Conservation (phyloP, 2,329 filamentous ascomycete species). For the Clarireedia hainanense region DNA sequence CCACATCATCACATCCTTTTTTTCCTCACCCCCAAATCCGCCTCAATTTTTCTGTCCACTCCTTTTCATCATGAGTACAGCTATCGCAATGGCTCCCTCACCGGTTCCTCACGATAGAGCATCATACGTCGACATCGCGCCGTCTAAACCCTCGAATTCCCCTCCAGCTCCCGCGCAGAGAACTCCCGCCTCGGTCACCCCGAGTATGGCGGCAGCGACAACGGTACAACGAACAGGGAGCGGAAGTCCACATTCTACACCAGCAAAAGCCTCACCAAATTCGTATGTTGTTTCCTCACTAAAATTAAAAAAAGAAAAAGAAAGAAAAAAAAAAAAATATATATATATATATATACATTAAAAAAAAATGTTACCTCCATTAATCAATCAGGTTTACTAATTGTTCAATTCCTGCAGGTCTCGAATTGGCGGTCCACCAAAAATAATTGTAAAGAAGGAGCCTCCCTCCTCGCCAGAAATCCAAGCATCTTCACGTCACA, state of each 20-base stretch:
- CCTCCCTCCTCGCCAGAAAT: slow-evolving; percentile 73
- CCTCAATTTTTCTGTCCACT: slow-evolving; percentile 1
- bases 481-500: slow-evolving; percentile 57
- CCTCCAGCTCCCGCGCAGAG: slow-evolving; percentile 26
- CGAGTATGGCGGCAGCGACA: slow-evolving; percentile 33
- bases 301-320: too few relatives aligned
- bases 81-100: slow-evolving; percentile 61
- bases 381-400: slow-evolving; percentile 8
- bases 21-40: neutral
- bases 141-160: slow-evolving; percentile 26
- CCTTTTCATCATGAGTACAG: slow-evolving; percentile 51
- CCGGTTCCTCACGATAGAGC: slow-evolving; percentile 58
- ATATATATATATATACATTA: too few relatives aligned
- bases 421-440: slow-evolving; percentile 52
- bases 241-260: slow-evolving; percentile 43
- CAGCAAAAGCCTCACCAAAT: slow-evolving; percentile 50
- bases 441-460: slow-evolving; percentile 95
- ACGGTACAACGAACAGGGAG: slow-evolving; percentile 41
- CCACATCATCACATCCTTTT: neutral
- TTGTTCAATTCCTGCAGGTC: slow-evolving; percentile 33
- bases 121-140: slow-evolving; percentile 44
- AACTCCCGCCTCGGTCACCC: slow-evolving; percentile 31
- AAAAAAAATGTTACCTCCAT: neutral
- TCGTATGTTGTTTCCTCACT: slow-evolving; percentile 40
- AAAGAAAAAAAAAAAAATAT: too few relatives aligned